Evolutionary conservation across 1,284 basidiomycete genomes (phyloP), one percentile per base, ranked within the genome.

Genomic region (Marasmius sp.): DNA sequence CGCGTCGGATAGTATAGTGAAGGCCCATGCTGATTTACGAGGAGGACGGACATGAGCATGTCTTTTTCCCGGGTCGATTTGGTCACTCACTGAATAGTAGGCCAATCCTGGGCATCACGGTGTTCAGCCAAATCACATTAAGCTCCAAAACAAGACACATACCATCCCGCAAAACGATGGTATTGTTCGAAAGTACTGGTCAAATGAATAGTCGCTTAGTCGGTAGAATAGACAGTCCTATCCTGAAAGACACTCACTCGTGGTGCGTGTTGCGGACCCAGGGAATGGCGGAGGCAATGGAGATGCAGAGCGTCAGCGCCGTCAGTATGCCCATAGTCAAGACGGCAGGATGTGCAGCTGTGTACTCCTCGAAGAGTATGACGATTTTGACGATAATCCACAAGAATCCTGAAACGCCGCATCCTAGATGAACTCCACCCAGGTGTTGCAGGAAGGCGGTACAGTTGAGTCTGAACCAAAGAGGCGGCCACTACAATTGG

Each of bases 121-220:
- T 16, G 16, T 38, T 52, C 6, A 54, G 38, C 9, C 33, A 38
- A 16, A 79, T 68, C 65, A 84, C 86, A 89, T 37, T 85, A 89
- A 65, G 81, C 78, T 63, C 85, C 70, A 18, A 91, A 76, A 41
- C 82, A 47, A n/a, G 91, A 76, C 39, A 82, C 80, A 27, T 82
- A 75, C 90, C 91, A 92, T 45, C 90, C 91, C 58, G 87, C 79
- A 72, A 92, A 92, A 27, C 91, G 85, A 72, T 92, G 89, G 64
- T 88, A 84, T 54, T 87, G 82, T 71, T 92, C 90, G 68, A 91
- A 91, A 33, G 88, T 81, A 69, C 87, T 89, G 63, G 5, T 61
- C 27, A 63, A 5, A 61, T 27, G 38, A 38, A 55, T 16, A 39
- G 3, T 39, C 27, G 45, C 39, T 55, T 22, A 53, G 49, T 39